Percentiles rank a stretch among this genome's conserved stretches.
Conservation (phyloP, 2,329 filamentous ascomycete species). For the Talaromyces albobiverticillius region DNA sequence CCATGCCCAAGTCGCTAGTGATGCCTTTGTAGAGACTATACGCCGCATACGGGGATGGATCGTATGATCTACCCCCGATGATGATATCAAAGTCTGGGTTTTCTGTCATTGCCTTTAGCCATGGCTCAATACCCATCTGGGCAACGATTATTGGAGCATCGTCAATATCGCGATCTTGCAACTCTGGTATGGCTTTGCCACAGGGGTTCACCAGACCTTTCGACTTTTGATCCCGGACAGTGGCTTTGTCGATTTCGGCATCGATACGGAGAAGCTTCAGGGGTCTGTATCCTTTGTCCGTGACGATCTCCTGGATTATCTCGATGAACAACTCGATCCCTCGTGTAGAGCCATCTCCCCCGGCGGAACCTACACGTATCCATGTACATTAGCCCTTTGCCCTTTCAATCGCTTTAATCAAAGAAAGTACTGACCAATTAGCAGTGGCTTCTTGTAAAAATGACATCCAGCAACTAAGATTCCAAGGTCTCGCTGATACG, state of each 20-base stretch:
- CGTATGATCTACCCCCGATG: slow-evolving; percentile 43
- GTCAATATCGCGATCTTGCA: slow-evolving; percentile 41
- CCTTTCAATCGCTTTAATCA: too few species aligned
- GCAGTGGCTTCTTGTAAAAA: slow-evolving; percentile 33
- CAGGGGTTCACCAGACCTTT: slow-evolving; percentile 39
- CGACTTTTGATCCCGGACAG: slow-evolving; percentile 27
- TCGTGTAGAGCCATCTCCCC: slow-evolving; percentile 46
- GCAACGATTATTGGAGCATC: slow-evolving; percentile 36
- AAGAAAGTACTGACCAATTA: slow-evolving; percentile 27
- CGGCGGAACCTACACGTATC: slow-evolving; percentile 35
- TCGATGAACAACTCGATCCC: slow-evolving; percentile 40
- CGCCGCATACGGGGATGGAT: slow-evolving; percentile 38
- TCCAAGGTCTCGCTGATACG: slow-evolving; percentile 44
- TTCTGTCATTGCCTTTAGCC: slow-evolving; percentile 39
- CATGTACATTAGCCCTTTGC: too few species aligned
- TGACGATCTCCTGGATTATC: slow-evolving; percentile 36
- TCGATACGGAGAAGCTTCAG: slow-evolving; percentile 35
- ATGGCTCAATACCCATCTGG: slow-evolving; percentile 49
- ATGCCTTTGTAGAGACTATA: slow-evolving; percentile 15
- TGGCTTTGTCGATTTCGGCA: slow-evolving; percentile 38
- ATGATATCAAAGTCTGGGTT: slow-evolving; percentile 44
- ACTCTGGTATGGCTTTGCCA: slow-evolving; percentile 38
- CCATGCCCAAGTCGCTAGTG: background rate
- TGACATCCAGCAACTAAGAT: slow-evolving; percentile 37
- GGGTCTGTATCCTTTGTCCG: slow-evolving; percentile 21